phyloP scores from a whole-genome alignment of 1,284 basidiomycete genomes.

The Pseudozyma sp. region DNA sequence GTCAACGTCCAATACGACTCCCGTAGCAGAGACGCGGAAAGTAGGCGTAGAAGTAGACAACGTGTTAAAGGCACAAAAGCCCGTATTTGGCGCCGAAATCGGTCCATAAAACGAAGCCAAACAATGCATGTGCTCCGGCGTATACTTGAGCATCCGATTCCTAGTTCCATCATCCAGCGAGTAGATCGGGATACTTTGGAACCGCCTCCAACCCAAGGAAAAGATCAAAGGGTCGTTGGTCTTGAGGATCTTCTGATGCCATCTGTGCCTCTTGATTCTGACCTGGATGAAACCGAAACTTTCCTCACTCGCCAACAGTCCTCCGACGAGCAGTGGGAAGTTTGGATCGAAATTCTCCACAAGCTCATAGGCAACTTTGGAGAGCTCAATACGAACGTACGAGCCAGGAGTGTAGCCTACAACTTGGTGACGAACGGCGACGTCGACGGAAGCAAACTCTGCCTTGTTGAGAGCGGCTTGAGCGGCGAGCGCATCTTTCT shows the following conservation, averaged over 20 bases:
- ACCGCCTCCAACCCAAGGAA: constrained; percentile 94
- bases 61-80: constrained; percentile 94
- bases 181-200: constrained; percentile 94
- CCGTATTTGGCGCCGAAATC: constrained; percentile 77
- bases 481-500: constrained; percentile 89
- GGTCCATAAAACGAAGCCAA: constrained; percentile 83
- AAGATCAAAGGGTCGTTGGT: constrained; percentile 97
- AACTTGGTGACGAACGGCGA: constrained; percentile 82
- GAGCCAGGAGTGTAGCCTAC: constrained; percentile 91
- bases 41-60: constrained; percentile 77
- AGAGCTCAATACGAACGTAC: constrained; percentile 93
- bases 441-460: constrained; percentile 86
- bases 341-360: constrained; percentile 91
- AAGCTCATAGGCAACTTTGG: constrained; percentile 87
- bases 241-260: constrained; percentile 92
- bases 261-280: constrained; percentile 94
- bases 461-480: constrained; percentile 86
- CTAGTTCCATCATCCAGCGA: constrained; percentile 85
- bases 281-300: constrained; percentile 91
- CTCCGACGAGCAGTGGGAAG: constrained; percentile 92
- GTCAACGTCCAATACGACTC: constrained; percentile 93
- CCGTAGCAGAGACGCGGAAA: constrained; percentile 92
- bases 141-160: constrained; percentile 99
- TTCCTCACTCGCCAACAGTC: constrained; percentile 90
- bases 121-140: constrained; percentile 99